A percentile compares a stretch with the other conserved stretches of the same genome.
Conservation (phyloP, 257 asterid genomes). For the Cinchona pubescens region DNA sequence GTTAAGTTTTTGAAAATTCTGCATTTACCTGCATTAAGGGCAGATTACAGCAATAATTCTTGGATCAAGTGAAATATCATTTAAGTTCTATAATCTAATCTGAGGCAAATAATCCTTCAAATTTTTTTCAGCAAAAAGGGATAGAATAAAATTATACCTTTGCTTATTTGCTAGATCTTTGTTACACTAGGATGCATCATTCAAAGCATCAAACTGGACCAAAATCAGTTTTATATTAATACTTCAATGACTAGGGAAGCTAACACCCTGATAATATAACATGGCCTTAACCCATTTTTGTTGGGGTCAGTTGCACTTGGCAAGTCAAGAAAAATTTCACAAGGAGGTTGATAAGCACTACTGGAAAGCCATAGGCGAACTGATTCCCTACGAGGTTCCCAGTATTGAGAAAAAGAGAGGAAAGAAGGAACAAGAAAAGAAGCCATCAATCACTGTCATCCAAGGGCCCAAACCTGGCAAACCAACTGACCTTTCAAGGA, state of each 20-base stretch:
- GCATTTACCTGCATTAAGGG: neutral
- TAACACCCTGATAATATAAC: slow-evolving; percentile 1
- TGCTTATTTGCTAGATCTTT: neutral
- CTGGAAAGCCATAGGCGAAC: slow-evolving; percentile 95
- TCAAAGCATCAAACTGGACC: neutral
- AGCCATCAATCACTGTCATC: slow-evolving; percentile 70
- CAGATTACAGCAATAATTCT: neutral
- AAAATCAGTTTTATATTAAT: neutral
- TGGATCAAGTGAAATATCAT: neutral
- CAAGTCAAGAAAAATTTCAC: slow-evolving; percentile 79
- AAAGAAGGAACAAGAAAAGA: slow-evolving; percentile 92
- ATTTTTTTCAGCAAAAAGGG: neutral
- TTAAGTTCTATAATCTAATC: neutral
- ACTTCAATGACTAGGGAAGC: neutral
- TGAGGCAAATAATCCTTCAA: neutral
- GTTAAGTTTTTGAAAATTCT: neutral
- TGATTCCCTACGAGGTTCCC: slow-evolving; percentile 85
- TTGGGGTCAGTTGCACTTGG: slow-evolving; percentile 45
- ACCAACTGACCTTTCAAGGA: slow-evolving; percentile 94
- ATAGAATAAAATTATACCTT: neutral
- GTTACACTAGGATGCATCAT: neutral
- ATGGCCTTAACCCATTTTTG: slow-evolving; percentile 10
- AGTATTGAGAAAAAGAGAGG: slow-evolving; percentile 78
- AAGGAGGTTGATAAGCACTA: slow-evolving; percentile 93
- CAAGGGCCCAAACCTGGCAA: slow-evolving; percentile 99